Evolutionary conservation across 176 grass and related monocot species (phyloP), one percentile per base, ranked within the genome.

Genomic region (Hsuehochloa calcarea): DNA sequence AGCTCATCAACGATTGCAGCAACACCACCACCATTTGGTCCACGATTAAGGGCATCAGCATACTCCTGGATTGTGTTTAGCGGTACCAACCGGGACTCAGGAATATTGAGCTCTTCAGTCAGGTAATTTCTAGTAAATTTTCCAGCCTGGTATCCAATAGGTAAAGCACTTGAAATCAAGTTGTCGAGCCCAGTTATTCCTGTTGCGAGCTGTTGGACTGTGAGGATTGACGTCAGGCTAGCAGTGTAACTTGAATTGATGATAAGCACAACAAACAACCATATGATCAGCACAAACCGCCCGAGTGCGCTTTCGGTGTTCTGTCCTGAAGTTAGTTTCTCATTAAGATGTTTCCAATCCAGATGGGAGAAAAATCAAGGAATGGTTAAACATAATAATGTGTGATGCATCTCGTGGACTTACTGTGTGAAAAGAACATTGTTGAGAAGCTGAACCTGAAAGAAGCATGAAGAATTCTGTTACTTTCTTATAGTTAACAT

Each of bases 401-500:
- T 55, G 50, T 17, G 55, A 68, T 70, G 46, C 67, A 82, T 75
- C 11, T 79, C 83, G 52, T 85, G 39, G 72, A 93, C 93, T 85
- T 91, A 98, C 96, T 93, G 64, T 95, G 96, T 47, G 93, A 22
- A 40, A 92, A 95, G 78, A 98, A 98, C 90, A 98, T 91, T 29
- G 96, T 98, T 49, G 96, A 98, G 93, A 98, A 93, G 82, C 87
- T 98, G 79, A 98, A 98, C 95, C 95, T 94, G 88, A 82, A 87
- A 58, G 27, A 88, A 82, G 34, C 44, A 88, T 55, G 23, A 25
- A 84, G 26, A 29, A 82, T 49, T 49, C 14, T 70, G 10, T 80
- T 74, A 88, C 17, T 61, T 63, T 87, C 26, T 56, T 54, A 37
- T n/a, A 87, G 67, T 49, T 75, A 74, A 65, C 65, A 83, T 80